Percentiles rank a stretch among this genome's conserved stretches.
Conservation (phyloP, 2,329 filamentous ascomycete species). For the Monilinia aucupariae region DNA sequence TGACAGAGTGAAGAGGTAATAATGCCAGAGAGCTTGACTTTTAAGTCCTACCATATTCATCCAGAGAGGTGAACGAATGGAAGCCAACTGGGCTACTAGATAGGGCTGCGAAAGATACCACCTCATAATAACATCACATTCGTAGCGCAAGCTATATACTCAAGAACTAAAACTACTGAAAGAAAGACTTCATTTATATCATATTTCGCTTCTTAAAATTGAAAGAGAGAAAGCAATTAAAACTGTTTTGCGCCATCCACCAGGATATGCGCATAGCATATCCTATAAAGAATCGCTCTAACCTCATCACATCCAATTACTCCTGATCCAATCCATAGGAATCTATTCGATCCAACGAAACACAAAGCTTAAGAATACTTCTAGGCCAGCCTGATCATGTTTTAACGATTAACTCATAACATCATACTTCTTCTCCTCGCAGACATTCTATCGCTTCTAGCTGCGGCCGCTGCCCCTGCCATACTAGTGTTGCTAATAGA, state of each 20-base stretch:
- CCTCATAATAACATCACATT: background rate
- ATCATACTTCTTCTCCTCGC: slow-evolving; percentile 36
- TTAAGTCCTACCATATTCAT: slow-evolving; percentile 1
- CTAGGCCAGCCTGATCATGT: slow-evolving; percentile 7
- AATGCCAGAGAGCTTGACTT: background rate
- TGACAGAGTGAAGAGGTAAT: background rate
- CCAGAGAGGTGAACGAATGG: slow-evolving; percentile 6
- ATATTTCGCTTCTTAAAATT: slow-evolving; percentile 27
- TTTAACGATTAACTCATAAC: slow-evolving; percentile 31
- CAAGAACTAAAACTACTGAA: slow-evolving; percentile 4
- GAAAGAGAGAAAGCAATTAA: slow-evolving; percentile 8
- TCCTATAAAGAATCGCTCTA: slow-evolving; percentile 11
- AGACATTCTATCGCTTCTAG: slow-evolving; percentile 32
- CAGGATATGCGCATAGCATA: background rate
- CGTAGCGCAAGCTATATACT: slow-evolving; percentile 7
- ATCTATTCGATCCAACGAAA: background rate
- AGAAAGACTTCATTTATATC: slow-evolving; percentile 31
- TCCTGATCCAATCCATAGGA: slow-evolving; percentile 1
- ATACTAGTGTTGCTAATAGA: slow-evolving; percentile 21
- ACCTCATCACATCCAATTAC: slow-evolving; percentile 5
- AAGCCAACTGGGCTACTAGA: slow-evolving; percentile 8
- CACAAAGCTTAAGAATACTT: slow-evolving; percentile 16
- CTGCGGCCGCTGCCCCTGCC: slow-evolving; percentile 19
- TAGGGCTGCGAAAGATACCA: slow-evolving; percentile 7
- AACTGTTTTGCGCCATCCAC: slow-evolving; percentile 10